Evolutionary conservation across 345 rosid genomes (phyloP), one percentile per base, ranked within the genome.

Genomic region (Eucalyptus lansdowneana): DNA sequence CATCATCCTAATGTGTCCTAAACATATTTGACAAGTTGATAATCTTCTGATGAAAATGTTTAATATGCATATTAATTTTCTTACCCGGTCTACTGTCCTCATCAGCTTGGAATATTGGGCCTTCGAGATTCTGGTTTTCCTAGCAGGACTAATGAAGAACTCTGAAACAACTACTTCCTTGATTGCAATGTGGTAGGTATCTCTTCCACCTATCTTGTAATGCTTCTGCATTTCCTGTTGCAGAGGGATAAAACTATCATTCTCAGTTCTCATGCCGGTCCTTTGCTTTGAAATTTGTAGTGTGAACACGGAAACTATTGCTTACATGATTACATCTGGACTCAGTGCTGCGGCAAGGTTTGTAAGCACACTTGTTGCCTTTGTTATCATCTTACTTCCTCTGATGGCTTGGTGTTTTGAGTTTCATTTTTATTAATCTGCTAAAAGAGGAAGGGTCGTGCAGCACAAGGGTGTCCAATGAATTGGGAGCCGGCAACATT

Each of bases 391-490:
- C 83, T 76, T 37, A 37, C 83, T 37, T 76, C 47, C 27, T 76
- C 47, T 42, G 45, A 72, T 72, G 83, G 88, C 53, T 67, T 67
- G 31, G 12, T 29, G 44, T 50, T 50, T 14, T 47, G 4, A 5
- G 21, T 51, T 54, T 31, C 40, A n/a, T 29, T 83, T 11, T 50
- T n/a, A 89, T 37, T 47, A 40, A 67, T 60, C 45, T 51, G 44
- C 60, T 25, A 50, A 47, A 24, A 50, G 27, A 34, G 25, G 27
- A 49, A 51, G 86, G 42, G 45, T 45, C 31, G 86, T 76, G 88
- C 91, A 96, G 99, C 91, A 96, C 99, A 21, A 95, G 97, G 87
- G 97, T 96, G 88, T 95, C 99, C 3, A 96, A 97, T 62, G 97
- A 96, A 88, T 86, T 96, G 87, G 99, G 98, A 91, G 97, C 98